Base-by-base conservation (phyloP, 1,139 yeast species). In the Lizanozyma gosingica region DNA sequence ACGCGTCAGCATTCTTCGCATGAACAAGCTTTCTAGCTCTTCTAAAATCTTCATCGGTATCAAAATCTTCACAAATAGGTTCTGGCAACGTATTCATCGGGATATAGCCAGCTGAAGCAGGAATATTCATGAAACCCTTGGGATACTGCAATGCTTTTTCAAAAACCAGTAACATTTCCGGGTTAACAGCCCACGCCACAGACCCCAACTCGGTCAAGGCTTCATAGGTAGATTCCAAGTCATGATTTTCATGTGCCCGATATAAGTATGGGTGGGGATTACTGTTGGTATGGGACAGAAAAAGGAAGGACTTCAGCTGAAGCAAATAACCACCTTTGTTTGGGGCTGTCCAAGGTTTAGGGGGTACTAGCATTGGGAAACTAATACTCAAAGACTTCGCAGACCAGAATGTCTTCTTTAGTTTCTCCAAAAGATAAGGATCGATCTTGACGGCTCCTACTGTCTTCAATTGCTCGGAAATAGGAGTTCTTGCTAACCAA, bases 291-390 rank as follows among this genome's bases (percentile, higher is more conserved):
- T 15, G 14, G 16, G 36, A 34, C n/a, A 61, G 50, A 14, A 52
- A 45, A 2, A 68, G 52, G 9, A 69, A 45, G 1, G 61, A 57
- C 37, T 53, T 57, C 15, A 55, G 41, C 36, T 56, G 52, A 9
- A 48, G 49, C 18, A 67, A 47, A 43, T 53, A 68, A 0, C 74
- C 76, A 1, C 76, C 76, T 15, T 47, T 46, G 1, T 37, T 43
- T 0, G 71, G 67, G 4, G 57, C 44, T 0, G 46, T 47, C 75
- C 75, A 70, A 3, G 54, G 55, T 40, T 55, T 54, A 0, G 76
- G 73, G 2, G 70, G 66, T 34, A 53, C 49, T 11, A 70, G 39
- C 72, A 69, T 65, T 1, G 76, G 76, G 3, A 68, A 47, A 34
- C 4, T 15, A 15, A 34, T 22, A 36, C 41, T 51, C n/a, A 57